Conservation (phyloP, 1,139 yeast genomes). For the Geotrichum phurueaensis region DNA sequence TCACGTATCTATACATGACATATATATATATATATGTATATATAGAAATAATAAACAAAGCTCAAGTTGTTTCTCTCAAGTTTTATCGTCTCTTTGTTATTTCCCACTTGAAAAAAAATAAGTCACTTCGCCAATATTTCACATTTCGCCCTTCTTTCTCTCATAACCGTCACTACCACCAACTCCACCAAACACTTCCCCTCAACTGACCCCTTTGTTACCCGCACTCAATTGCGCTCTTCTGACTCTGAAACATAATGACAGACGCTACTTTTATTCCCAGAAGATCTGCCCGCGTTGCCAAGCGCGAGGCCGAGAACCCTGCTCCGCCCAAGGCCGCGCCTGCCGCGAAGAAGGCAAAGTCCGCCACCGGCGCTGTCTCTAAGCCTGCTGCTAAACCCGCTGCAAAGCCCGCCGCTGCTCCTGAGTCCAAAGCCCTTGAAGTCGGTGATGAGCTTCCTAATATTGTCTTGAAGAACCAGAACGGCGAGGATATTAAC, state of each 20-base stretch:
- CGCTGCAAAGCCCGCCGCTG: neutral
- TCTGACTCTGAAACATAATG: neutral
- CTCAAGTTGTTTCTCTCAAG: neutral
- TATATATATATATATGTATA: no score
- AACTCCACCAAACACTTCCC: neutral
- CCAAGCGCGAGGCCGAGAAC: constrained; percentile 18
- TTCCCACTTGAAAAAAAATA: neutral
- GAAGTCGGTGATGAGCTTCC: constrained; percentile 66
- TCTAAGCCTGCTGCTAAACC: neutral
- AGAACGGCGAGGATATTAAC: constrained; percentile 54
- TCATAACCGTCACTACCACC: neutral
- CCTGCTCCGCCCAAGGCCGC: constrained; percentile 4
- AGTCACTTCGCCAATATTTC: neutral
- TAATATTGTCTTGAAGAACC: constrained; percentile 54
- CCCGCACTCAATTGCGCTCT: neutral
- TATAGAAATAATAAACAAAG: no score
- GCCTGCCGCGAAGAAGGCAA: constrained; percentile 13
- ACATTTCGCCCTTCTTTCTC: neutral
- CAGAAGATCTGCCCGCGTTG: constrained; percentile 18
- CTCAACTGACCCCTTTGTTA: neutral
- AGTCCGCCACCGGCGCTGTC: constrained; percentile 1
- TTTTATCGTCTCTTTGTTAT: neutral
- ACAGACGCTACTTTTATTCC: constrained; percentile 15
- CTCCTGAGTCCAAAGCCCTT: constrained; percentile 2
- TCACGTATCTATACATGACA: no score